These are phyloP conservation scores for Cyclaneusma minus DNA, from an alignment of 2,329 filamentous ascomycete species.

Conservation along the genomic window DNA sequence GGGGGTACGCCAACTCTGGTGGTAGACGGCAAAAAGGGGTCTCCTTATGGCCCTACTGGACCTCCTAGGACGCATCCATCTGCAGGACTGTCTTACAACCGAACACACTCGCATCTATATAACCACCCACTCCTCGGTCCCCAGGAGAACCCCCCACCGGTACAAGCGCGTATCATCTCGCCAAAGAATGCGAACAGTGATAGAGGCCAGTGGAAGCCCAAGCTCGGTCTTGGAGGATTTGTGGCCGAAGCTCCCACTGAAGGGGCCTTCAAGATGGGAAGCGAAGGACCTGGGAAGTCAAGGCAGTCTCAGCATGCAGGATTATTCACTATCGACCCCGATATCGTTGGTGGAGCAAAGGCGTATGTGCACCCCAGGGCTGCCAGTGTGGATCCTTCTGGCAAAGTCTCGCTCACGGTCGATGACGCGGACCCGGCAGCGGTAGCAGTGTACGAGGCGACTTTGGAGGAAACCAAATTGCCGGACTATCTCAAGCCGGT, in stretches of 20 bases:
- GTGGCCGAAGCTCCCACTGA: constrained; percentile 10
- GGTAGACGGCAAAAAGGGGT: no score
- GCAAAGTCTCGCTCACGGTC: constrained; percentile 12
- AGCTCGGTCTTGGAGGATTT: constrained; percentile 18
- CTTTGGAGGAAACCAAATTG: constrained; percentile 2
- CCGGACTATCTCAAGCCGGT: no score
- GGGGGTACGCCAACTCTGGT: no score
- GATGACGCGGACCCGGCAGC: constrained; percentile 10
- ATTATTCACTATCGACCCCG: constrained; percentile 12
- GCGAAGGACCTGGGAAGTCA: constrained; percentile 2
- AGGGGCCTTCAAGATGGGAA: neutral
- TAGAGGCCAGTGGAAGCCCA: constrained; percentile 8
- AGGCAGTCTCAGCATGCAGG: constrained; percentile 6
- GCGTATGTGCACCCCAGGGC: constrained; percentile 12
- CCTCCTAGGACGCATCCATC: constrained; percentile 49
- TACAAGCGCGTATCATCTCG: constrained; percentile 40
- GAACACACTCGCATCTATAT: constrained; percentile 34
- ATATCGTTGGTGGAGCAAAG: constrained; percentile 17
- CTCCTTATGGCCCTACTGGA: constrained; percentile 27
- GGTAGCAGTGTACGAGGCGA: constrained; percentile 14
- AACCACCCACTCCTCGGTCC: constrained; percentile 48
- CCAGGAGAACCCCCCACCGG: constrained; percentile 31
- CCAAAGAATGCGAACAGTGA: constrained; percentile 24
- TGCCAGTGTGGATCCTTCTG: constrained; percentile 16
- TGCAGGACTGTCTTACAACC: constrained; percentile 45